Evolutionary conservation across 192 early-diverging fungal genomes (phyloP), one percentile per base, ranked within the genome.

Genomic region (Funneliformis mosseae): DNA sequence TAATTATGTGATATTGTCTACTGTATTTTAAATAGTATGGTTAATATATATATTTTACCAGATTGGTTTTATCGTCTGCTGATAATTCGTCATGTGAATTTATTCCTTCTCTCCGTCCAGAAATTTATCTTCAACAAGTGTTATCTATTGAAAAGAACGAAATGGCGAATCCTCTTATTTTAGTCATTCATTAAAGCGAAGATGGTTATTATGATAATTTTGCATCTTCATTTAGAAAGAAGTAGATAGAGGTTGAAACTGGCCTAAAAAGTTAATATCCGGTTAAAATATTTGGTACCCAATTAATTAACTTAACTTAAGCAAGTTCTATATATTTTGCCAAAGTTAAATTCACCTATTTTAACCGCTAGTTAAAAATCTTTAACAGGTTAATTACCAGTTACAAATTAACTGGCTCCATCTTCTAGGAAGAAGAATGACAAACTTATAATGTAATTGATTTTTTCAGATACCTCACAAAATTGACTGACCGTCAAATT

Each of bases 151-250:
- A 25, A 3, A 7, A 28, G 6, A n/a, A 14, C 16, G 18, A 55
- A 8, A 33, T 11, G 33, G 33, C 12, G 28, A 39, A 48, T 14
- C 74, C 5, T 12, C 42, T 61, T 38, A 62, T 76, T 23, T 68
- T 81, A n/a, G 74, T 81, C 11, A 76, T 81, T 59, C 60, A 45
- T 28, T 81, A 74, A 64, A 66, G 64, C 43, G 77, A 78, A 38
- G 66, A 78, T 28, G 77, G 77, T 68, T 78, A 64, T 50, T 81
- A 76, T 77, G 73, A 74, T 41, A 48, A 63, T 23, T 60, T 18
- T 39, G 80, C 41, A 6, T 81, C 80, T 23, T 74, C 74, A 5
- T 48, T 67, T 27, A 23, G 18, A 50, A 74, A 81, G 61, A 81
- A 81, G 25, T n/a, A n/a, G n/a, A n/a, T n/a, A n/a, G n/a, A n/a